phyloP scores from a whole-genome alignment of 2,329 filamentous ascomycete species.

The Aspergillus flavus region DNA sequence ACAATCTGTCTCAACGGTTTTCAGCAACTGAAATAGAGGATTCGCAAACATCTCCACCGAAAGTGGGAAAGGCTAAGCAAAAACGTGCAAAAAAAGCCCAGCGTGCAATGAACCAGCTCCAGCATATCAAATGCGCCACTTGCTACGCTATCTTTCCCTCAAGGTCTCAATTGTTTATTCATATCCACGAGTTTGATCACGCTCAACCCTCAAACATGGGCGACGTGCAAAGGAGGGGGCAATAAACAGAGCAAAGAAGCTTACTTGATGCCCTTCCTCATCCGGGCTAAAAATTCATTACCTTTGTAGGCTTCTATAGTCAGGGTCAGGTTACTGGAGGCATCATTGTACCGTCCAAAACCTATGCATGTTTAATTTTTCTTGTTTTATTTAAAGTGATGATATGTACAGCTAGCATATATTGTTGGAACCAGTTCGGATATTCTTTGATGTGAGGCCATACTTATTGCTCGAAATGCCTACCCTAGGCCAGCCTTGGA shows the following conservation, averaged over 20 bases:
- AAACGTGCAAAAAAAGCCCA: slow-evolving; percentile 54
- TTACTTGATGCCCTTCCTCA: background rate
- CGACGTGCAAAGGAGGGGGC: background rate
- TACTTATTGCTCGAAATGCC: background rate
- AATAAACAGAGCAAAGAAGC: background rate
- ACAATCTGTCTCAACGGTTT: slow-evolving; percentile 19
- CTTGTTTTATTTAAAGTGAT: no score
- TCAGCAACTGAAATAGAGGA: slow-evolving; percentile 25
- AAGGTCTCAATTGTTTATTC: slow-evolving; percentile 71
- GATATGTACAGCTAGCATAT: background rate
- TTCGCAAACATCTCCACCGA: slow-evolving; percentile 24
- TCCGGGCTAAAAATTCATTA: background rate
- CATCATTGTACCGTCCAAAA: background rate
- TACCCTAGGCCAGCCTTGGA: slow-evolving; percentile 79
- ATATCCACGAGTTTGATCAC: slow-evolving; percentile 68
- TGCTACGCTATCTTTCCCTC: slow-evolving; percentile 79
- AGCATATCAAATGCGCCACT: slow-evolving; percentile 69
- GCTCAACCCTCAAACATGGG: slow-evolving; percentile 50
- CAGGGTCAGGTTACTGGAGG: background rate
- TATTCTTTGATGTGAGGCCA: background rate
- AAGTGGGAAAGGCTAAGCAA: slow-evolving; percentile 56
- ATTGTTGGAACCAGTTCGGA: background rate
- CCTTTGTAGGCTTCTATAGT: background rate
- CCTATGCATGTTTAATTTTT: no score
- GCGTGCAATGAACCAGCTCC: slow-evolving; percentile 22